phyloP scores from a whole-genome alignment of 306 rosid genomes.

The Oemleria cerasiformis region DNA sequence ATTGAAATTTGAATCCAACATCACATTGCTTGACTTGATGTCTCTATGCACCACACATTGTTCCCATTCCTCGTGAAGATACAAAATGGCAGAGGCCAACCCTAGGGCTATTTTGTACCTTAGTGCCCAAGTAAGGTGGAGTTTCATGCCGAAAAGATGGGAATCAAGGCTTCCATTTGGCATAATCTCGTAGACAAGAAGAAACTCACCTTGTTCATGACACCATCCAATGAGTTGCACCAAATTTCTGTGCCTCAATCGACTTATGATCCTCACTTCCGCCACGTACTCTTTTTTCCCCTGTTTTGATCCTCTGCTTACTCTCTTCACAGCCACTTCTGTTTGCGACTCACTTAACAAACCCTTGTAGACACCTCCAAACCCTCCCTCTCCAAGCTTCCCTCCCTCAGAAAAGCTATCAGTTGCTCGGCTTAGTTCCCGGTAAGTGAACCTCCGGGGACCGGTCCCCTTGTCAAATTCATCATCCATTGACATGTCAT shows the following conservation, averaged over 20 bases:
- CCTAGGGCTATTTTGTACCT: slow-evolving; percentile 65
- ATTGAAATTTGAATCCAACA: slow-evolving; percentile 64
- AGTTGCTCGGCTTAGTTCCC: slow-evolving; percentile 47
- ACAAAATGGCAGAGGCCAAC: slow-evolving; percentile 56
- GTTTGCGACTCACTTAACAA: slow-evolving; percentile 31
- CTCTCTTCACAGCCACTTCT: slow-evolving; percentile 64
- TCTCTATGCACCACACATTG: slow-evolving; percentile 83
- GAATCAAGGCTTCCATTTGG: slow-evolving; percentile 81
- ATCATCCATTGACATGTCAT: slow-evolving; percentile 47
- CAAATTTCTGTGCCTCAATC: slow-evolving; percentile 62
- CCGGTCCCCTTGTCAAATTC: slow-evolving; percentile 69
- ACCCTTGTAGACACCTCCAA: slow-evolving; percentile 73
- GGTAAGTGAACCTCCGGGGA: slow-evolving; percentile 56
- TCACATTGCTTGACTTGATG: slow-evolving; percentile 69
- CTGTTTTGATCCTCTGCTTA: slow-evolving; percentile 68
- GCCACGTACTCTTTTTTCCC: slow-evolving; percentile 68
- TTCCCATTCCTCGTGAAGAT: slow-evolving; percentile 84
- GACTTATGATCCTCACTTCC: slow-evolving; percentile 68
- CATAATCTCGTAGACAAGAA: slow-evolving; percentile 66
- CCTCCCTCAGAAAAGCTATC: slow-evolving; percentile 42
- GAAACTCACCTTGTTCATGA: slow-evolving; percentile 60
- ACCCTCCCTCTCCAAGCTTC: slow-evolving; percentile 77
- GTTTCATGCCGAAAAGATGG: slow-evolving; percentile 51
- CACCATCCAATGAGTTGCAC: slow-evolving; percentile 87
- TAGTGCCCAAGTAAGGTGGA: slow-evolving; percentile 40